Evolutionary conservation across 2,329 filamentous ascomycete genomes (phyloP).

Genomic region (Aspergillus intermedius): DNA sequence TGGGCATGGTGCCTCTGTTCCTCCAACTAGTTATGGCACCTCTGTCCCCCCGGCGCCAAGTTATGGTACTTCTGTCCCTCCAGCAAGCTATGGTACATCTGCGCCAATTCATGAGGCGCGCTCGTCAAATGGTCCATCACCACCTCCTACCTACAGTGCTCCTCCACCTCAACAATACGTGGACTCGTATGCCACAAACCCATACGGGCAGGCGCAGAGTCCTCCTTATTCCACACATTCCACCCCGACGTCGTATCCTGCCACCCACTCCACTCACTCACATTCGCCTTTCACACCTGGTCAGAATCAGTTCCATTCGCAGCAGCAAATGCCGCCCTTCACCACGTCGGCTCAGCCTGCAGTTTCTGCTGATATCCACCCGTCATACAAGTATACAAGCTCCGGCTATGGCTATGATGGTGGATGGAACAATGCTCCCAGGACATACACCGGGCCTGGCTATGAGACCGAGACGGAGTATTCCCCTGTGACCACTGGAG

Average conservation of each 20-base stretch:
- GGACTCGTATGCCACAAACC: slow-evolving; percentile 29
- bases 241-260: slow-evolving; percentile 24
- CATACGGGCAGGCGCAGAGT: slow-evolving; percentile 27
- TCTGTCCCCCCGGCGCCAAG: slow-evolving; percentile 12
- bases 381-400: slow-evolving; percentile 33
- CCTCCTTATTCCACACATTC: slow-evolving; percentile 31
- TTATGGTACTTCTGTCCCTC: neutral
- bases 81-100: slow-evolving; percentile 29
- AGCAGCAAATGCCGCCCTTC: slow-evolving; percentile 23
- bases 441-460: slow-evolving; percentile 32
- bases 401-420: slow-evolving; percentile 32
- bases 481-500: slow-evolving; percentile 35
- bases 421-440: slow-evolving; percentile 35
- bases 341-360: slow-evolving; percentile 30
- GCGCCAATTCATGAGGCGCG: slow-evolving; percentile 31
- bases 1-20: neutral
- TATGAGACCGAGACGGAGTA: slow-evolving; percentile 39
- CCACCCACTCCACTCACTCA: slow-evolving; percentile 20
- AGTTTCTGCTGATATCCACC: slow-evolving; percentile 34
- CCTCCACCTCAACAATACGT: slow-evolving; percentile 26
- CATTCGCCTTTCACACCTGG: slow-evolving; percentile 30
- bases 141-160: slow-evolving; percentile 29
- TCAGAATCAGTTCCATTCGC: slow-evolving; percentile 30
- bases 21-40: slow-evolving; percentile 25
- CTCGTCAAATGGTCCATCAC: slow-evolving; percentile 32